Conservation (phyloP, 2,329 filamentous ascomycete genomes). For the Graphiopsis chlorocephala region DNA sequence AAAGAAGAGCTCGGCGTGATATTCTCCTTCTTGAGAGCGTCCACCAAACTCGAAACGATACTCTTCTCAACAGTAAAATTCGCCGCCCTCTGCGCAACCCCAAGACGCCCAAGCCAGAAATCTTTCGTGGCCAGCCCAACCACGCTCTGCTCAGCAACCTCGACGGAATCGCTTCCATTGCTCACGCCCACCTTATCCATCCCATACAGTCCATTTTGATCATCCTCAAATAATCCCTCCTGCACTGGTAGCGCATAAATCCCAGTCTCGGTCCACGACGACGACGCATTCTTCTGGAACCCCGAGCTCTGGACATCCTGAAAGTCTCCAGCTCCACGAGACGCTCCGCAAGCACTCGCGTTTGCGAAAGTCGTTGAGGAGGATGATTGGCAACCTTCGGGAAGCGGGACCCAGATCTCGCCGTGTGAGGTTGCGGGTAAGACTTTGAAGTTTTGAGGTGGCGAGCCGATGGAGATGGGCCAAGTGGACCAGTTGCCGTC, state of each 20-base stretch:
- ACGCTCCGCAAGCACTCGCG: conserved; percentile 18
- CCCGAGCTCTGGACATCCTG: conserved; percentile 43
- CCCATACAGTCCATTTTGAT: conserved; percentile 42
- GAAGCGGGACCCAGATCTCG: conserved; percentile 34
- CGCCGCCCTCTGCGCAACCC: conserved; percentile 33
- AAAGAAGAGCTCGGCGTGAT: conserved; percentile 37
- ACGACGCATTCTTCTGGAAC: conserved; percentile 31
- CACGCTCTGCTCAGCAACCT: conserved; percentile 35
- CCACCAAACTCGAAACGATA: conserved; percentile 31
- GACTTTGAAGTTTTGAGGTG: conserved; percentile 20
- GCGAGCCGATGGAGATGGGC: conserved; percentile 19
- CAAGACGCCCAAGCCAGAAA: conserved; percentile 39
- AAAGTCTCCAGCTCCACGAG: conserved; percentile 22
- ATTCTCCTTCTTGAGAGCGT: conserved; percentile 14
- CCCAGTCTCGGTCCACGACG: conserved; percentile 33
- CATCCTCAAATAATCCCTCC: conserved; percentile 48
- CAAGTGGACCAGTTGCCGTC: conserved; percentile 25
- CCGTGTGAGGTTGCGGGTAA: conserved; percentile 30
- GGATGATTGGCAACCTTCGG: conserved; percentile 33
- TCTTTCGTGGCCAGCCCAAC: conserved; percentile 35
- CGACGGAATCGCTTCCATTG: neutral
- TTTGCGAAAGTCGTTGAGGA: conserved; percentile 18
- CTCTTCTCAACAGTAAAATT: conserved; percentile 38
- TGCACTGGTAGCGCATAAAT: conserved; percentile 31
- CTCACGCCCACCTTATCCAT: conserved; percentile 34